A percentile compares a stretch with the other conserved stretches of the same genome.
Evolutionary conservation across 768 basidiomycete species (phyloP).

Genomic region (Phlebiopsis gigantea): DNA sequence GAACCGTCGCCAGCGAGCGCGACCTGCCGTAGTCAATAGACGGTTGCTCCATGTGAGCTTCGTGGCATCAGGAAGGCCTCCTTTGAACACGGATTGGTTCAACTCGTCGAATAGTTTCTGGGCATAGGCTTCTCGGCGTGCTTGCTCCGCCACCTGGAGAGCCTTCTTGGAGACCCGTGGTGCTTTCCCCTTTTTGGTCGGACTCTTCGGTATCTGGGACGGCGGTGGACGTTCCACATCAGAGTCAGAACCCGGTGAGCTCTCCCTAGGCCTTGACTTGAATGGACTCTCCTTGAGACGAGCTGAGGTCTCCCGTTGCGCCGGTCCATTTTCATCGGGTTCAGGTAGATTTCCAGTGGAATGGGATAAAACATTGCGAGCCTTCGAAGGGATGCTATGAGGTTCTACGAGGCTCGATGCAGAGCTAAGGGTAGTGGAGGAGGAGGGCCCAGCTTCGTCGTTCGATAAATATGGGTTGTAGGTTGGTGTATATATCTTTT

Average conservation of each 20-base stretch:
- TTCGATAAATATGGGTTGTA: too few relatives aligned
- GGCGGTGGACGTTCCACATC: not conserved
- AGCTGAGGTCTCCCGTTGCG: not conserved
- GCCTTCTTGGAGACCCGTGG: conserved; percentile 36
- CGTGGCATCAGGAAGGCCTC: conserved; percentile 48
- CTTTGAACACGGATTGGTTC: conserved; percentile 51
- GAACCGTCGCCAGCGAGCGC: conserved; percentile 63
- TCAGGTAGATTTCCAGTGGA: too few relatives aligned
- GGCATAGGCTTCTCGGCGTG: conserved; percentile 47
- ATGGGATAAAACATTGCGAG: too few relatives aligned
- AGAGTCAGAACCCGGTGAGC: not conserved
- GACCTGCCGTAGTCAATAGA: conserved; percentile 62
- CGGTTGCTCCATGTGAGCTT: conserved; percentile 63
- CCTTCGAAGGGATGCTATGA: too few relatives aligned
- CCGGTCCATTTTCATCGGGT: not conserved
- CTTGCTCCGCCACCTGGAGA: conserved; percentile 36
- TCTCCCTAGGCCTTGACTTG: not conserved
- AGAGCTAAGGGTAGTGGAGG: too few relatives aligned
- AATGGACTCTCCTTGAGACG: not conserved
- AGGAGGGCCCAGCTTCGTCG: too few relatives aligned
- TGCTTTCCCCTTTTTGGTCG: conserved; percentile 10
- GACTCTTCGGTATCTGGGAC: not conserved
- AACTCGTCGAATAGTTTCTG: conserved; percentile 53
- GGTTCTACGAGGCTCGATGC: too few relatives aligned
- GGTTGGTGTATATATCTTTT: not conserved